Evolutionary conservation across 305 asterid genomes (phyloP).

Genomic region (Salvia sclarea): DNA sequence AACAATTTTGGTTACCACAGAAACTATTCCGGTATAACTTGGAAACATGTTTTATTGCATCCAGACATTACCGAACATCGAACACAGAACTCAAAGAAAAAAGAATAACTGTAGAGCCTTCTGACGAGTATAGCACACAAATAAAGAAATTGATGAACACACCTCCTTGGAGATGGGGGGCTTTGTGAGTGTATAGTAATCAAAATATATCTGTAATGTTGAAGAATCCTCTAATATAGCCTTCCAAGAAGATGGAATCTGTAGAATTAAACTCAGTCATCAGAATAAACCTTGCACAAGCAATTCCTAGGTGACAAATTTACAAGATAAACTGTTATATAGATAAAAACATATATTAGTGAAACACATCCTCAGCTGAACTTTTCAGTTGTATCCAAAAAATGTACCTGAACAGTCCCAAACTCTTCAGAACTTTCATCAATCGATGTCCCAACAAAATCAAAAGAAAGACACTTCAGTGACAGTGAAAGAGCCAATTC

Average conservation of each 20-base stretch:
- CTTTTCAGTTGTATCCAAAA: conserved; percentile 16
- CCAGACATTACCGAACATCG: conserved; percentile 16
- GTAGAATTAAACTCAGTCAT: conserved; percentile 36
- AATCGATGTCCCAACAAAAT: conserved; percentile 91
- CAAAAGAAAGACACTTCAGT: conserved; percentile 91
- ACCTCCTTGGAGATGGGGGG: conserved; percentile 98
- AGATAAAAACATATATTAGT: conserved; percentile 3
- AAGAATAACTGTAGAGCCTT: not conserved
- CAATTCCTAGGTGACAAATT: conserved; percentile 20
- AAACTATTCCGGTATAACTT: not conserved
- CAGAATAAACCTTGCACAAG: conserved; percentile 29
- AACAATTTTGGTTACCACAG: not conserved
- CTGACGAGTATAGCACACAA: conserved; percentile 14
- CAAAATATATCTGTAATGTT: conserved; percentile 89
- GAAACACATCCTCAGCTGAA: conserved; percentile 11
- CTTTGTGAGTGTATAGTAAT: conserved; percentile 77
- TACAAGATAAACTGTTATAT: not conserved
- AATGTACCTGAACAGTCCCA: conserved; percentile 87
- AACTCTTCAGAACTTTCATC: conserved; percentile 99
- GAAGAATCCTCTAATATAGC: conserved; percentile 73
- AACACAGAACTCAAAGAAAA: conserved; percentile 11
- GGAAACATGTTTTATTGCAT: conserved; percentile 9
- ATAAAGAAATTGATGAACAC: conserved; percentile 32
- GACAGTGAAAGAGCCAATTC: conserved; percentile 89
- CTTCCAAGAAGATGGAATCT: conserved; percentile 96